Evolutionary conservation across 345 rosid species (phyloP), one percentile per base, ranked within the genome.

Genomic region (Citropsis articulata): DNA sequence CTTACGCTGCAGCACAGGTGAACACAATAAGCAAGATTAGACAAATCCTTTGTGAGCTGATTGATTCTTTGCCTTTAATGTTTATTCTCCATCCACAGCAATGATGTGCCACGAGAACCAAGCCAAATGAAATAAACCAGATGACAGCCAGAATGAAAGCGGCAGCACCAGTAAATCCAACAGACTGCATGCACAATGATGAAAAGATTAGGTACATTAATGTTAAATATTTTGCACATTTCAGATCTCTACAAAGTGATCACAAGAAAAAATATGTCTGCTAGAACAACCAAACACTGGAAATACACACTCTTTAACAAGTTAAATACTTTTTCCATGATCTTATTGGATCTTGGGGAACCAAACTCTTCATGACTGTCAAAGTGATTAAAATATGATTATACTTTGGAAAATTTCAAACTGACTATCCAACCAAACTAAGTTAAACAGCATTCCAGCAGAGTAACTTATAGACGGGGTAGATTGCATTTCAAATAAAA

Each of bases 81-180:
- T 82, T 86, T 62, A 92, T 80, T 79, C 89, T 87, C 95, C 97
- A 90, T 64, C 89, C 85, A 71, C 90, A 91, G 81, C 87, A 90
- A 83, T 89, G 89, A 62, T 87, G 87, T 2, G 87, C 76, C 35
- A 81, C 75, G 74, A 96, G 97, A 85, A 88, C 92, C 83, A 95
- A 77, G 69, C 99, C 98, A 73, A 96, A 96, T 7, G 88, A 84
- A 81, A 92, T 82, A 80, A 96, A 87, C 99, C 99, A 96, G 19
- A 94, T 73, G 79, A 75, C 61, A 60, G 97, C 94, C 70, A 94
- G 88, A 77, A 92, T 81, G 84, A 96, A 94, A 48, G 85, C 95
- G 83, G 89, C 85, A 72, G 95, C 91, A 79, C 98, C 99, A 56
- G 98, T 89, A 84, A 92, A 96, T 81, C 95, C 97, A 81, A 96